phyloP scores from a whole-genome alignment of 768 basidiomycete genomes.

The Rhodosporidiobolus sp. region DNA sequence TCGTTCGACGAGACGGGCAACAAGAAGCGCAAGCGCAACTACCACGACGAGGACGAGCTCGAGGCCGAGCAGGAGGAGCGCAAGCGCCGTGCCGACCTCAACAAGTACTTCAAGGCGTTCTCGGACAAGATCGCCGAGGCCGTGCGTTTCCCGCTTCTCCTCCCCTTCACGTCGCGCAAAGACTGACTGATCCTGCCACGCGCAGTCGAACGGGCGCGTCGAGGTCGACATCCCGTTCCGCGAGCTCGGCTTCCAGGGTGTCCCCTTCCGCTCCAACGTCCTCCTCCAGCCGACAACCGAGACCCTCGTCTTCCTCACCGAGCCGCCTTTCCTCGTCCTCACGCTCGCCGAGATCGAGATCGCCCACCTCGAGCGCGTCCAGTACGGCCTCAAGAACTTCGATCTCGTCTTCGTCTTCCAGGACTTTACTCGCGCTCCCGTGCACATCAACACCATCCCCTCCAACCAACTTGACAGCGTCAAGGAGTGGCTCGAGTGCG shows the following conservation, averaged over 20 bases:
- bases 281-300: constrained; percentile 94
- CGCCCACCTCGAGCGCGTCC: constrained; percentile 92
- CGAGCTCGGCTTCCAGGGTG: constrained; percentile 93
- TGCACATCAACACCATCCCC: constrained; percentile 96
- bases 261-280: constrained; percentile 91
- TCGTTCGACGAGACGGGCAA: constrained; percentile 99
- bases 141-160: constrained; percentile 53
- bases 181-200: constrained; percentile 14
- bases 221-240: constrained; percentile 96
- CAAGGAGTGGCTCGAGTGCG: constrained; percentile 98
- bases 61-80: constrained; percentile 98
- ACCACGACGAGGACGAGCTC: constrained; percentile 92
- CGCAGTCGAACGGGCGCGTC: constrained; percentile 73
- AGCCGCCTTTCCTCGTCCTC: constrained; percentile 92
- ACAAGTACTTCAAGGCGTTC: constrained; percentile 91
- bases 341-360: constrained; percentile 93
- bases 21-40: constrained; percentile 90
- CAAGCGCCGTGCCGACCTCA: constrained; percentile 78
- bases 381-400: constrained; percentile 93
- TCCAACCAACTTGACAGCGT: constrained; percentile 88
- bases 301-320: constrained; percentile 90
- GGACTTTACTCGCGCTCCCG: constrained; percentile 84
- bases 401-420: constrained; percentile 96
- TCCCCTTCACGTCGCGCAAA: neutral
- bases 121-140: constrained; percentile 89